Conservation (phyloP, 257 asterid genomes). For the Dorcoceras hygrometricum region DNA sequence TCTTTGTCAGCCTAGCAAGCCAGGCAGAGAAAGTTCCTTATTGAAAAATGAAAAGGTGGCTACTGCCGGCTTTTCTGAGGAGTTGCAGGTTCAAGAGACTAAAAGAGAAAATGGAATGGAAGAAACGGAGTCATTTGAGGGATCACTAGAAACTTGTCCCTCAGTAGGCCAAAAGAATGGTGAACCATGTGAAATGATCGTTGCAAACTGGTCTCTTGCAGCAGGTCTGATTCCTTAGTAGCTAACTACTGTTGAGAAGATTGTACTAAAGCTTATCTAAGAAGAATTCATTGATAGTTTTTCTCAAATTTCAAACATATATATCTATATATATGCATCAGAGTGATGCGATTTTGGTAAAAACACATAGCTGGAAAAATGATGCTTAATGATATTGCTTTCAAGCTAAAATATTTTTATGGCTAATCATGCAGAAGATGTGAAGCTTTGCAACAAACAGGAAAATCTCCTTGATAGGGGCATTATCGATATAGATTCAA, state of each 20-base stretch:
- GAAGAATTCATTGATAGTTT: conserved; percentile 31
- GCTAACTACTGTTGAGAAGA: conserved; percentile 24
- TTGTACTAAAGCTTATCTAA: conserved; percentile 23
- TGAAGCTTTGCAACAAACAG: conserved; percentile 29
- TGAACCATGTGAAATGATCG: conserved; percentile 30
- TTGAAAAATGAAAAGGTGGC: conserved; percentile 44
- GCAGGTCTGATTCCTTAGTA: conserved; percentile 32
- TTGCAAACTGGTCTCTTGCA: conserved; percentile 22
- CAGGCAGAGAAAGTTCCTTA: conserved; percentile 36
- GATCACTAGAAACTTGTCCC: conserved; percentile 31
- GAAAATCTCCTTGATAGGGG: conserved; percentile 44
- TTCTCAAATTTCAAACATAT: conserved; percentile 5
- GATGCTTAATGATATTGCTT: conserved; percentile 1
- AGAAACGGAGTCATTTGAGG: conserved; percentile 28
- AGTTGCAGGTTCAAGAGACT: conserved; percentile 32
- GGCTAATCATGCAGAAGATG: conserved; percentile 45
- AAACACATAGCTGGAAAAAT: neutral
- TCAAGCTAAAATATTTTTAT: conserved; percentile 24
- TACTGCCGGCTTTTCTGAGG: conserved; percentile 35
- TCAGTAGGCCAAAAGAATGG: conserved; percentile 12
- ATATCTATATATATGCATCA: too few relatives aligned
- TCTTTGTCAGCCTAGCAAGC: conserved; percentile 34
- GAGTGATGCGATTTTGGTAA: too few relatives aligned
- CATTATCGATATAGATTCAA: conserved; percentile 66
- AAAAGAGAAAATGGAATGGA: conserved; percentile 29